These are phyloP conservation scores for Phytophthora capsici DNA, from an alignment of 352 stramenopile genomes.

Conservation along the genomic window DNA sequence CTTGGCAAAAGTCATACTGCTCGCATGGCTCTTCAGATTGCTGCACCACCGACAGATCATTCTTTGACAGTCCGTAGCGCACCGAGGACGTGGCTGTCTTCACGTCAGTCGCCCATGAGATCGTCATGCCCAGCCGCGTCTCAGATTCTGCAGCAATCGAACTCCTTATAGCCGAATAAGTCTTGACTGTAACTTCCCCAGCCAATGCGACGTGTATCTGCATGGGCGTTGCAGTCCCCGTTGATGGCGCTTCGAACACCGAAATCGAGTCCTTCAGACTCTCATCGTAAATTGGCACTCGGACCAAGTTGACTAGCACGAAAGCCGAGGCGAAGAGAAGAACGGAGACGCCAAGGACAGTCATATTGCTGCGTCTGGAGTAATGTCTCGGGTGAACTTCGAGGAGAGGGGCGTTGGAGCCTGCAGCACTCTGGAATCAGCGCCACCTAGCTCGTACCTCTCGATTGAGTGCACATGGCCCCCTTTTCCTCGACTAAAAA, in stretches of 20 bases:
- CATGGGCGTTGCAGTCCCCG: conserved; percentile 27
- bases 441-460: not conserved
- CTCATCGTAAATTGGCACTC: conserved; percentile 35
- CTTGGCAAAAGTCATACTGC: conserved; percentile 71
- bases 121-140: conserved; percentile 48
- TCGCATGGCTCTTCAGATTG: conserved; percentile 35
- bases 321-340: conserved; percentile 31
- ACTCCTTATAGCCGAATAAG: conserved; percentile 10
- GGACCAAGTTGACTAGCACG: conserved; percentile 21
- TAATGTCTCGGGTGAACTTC: conserved; percentile 2
- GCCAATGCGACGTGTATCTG: conserved; percentile 62
- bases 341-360: conserved; percentile 15
- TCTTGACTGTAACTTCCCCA: conserved; percentile 32
- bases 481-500: conserved; percentile 6
- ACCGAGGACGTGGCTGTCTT: conserved; percentile 55
- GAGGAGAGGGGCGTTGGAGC: conserved; percentile 6
- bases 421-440: conserved; percentile 11
- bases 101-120: conserved; percentile 61
- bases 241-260: conserved; percentile 3
- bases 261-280: conserved; percentile 1
- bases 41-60: conserved; percentile 36
- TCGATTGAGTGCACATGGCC: conserved; percentile 3
- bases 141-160: not conserved
- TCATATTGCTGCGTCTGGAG: conserved; percentile 21
- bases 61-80: conserved; percentile 47